Evolutionary conservation across 2,329 filamentous ascomycete species (phyloP).

Genomic region (Aspergillus arachidicola): DNA sequence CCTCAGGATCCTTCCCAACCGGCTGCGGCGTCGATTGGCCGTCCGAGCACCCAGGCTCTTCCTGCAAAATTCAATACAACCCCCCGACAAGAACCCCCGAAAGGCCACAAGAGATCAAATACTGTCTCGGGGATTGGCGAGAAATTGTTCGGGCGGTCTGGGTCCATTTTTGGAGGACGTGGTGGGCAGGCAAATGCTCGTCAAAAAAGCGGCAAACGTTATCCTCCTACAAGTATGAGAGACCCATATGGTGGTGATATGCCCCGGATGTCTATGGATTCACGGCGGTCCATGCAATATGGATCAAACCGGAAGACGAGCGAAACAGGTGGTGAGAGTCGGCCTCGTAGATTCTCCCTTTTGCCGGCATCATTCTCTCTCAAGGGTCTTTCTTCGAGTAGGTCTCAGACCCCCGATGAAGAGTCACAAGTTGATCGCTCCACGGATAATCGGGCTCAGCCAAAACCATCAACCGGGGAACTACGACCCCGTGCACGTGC

Average conservation of each 20-base stretch:
- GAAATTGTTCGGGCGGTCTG: conserved; percentile 81
- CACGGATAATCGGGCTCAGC: conserved; percentile 27
- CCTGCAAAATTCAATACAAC: conserved; percentile 61
- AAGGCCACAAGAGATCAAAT: conserved; percentile 68
- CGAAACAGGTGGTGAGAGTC: conserved; percentile 64
- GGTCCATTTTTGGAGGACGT: conserved; percentile 73
- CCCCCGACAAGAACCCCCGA: conserved; percentile 51
- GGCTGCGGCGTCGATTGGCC: conserved; percentile 58
- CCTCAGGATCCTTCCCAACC: conserved; percentile 57
- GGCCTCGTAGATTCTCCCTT: conserved; percentile 70
- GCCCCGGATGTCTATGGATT: conserved; percentile 70
- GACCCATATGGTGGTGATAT: conserved; percentile 66
- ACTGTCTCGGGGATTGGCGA: conserved; percentile 81
- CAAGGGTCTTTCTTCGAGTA: conserved; percentile 65
- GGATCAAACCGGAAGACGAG: conserved; percentile 71
- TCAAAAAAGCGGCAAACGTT: conserved; percentile 63
- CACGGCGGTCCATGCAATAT: conserved; percentile 71
- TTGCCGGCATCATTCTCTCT: conserved; percentile 66
- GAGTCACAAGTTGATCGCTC: conserved; percentile 44
- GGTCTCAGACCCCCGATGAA: conserved; percentile 49
- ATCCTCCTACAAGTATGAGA: conserved; percentile 91
- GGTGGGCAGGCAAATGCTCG: conserved; percentile 41
- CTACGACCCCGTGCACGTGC: conserved; percentile 30
- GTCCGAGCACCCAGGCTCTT: conserved; percentile 61
- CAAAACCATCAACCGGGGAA: conserved; percentile 41